Conservation (phyloP, 345 rosid species). For the Lenwebbia sp. region DNA sequence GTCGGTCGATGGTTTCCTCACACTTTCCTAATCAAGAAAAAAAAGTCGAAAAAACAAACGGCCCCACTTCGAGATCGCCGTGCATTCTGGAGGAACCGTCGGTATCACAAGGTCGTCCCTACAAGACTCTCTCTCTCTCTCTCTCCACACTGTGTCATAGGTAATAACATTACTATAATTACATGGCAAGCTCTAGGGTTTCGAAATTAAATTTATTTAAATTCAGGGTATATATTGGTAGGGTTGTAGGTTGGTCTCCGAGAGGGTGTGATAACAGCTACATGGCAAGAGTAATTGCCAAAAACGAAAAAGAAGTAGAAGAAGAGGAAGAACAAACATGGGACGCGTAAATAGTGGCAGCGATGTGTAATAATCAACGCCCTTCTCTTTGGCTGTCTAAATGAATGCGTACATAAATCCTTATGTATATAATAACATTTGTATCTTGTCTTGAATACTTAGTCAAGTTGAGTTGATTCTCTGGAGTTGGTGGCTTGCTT, state of each 20-base stretch:
- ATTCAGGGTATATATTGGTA: background rate
- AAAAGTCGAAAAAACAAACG: constrained; percentile 21
- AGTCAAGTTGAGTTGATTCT: background rate
- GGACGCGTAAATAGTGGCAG: background rate
- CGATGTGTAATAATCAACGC: background rate
- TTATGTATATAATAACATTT: background rate
- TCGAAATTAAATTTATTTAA: background rate
- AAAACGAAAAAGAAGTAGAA: background rate
- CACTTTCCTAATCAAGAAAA: constrained; percentile 22
- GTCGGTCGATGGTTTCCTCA: constrained; percentile 20
- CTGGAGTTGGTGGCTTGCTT: background rate
- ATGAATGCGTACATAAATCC: background rate
- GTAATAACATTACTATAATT: background rate
- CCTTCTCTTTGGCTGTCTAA: background rate
- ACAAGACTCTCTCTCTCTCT: background rate
- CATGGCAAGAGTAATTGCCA: background rate
- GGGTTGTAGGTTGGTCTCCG: constrained; percentile 5
- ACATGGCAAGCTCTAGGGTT: background rate
- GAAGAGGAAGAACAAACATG: background rate
- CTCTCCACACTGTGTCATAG: background rate
- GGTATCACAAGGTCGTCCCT: constrained; percentile 9
- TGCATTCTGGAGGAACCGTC: constrained; percentile 33
- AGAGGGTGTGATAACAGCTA: background rate
- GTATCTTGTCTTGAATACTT: background rate
- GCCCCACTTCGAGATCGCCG: constrained; percentile 23